Percentiles rank a stretch among this genome's conserved stretches.
Evolutionary conservation across 2,329 filamentous ascomycete genomes (phyloP).

Genomic region (Myrmaecium sp.): DNA sequence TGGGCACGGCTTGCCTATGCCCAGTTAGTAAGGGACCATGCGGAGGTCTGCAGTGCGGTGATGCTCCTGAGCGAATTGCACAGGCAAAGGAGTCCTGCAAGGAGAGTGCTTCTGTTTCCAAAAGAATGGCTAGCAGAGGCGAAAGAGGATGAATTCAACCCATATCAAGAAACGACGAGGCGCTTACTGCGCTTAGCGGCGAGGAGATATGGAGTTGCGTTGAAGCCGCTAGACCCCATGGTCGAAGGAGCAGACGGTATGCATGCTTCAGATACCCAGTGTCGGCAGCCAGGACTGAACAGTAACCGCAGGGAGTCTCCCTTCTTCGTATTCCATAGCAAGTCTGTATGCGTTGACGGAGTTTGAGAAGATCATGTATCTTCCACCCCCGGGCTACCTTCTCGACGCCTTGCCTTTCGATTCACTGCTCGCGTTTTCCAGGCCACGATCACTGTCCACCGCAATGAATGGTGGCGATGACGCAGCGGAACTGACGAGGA

Average conservation of each 20-base stretch:
- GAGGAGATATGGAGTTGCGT: slow-evolving; percentile 26
- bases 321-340: slow-evolving; percentile 27
- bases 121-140: slow-evolving; percentile 18
- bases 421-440: slow-evolving; percentile 23
- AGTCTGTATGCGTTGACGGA: slow-evolving; percentile 27
- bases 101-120: slow-evolving; percentile 29
- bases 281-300: no score
- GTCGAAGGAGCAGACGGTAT: slow-evolving; percentile 17
- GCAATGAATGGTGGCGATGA: no score
- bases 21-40: slow-evolving; percentile 28
- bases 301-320: slow-evolving; percentile 13
- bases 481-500: no score
- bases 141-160: slow-evolving; percentile 20
- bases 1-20: slow-evolving; percentile 31
- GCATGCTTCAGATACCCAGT: no score
- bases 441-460: no score
- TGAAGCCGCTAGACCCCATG: slow-evolving; percentile 26
- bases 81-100: slow-evolving; percentile 27
- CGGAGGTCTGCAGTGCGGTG: slow-evolving; percentile 31
- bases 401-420: slow-evolving; percentile 31
- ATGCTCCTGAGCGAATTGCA: slow-evolving; percentile 32
- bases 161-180: slow-evolving; percentile 26
- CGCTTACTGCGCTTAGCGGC: slow-evolving; percentile 28
- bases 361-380: slow-evolving; percentile 27
- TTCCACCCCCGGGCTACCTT: slow-evolving; percentile 28